Base-by-base conservation (phyloP, 306 rosid genomes). In the Casuarina glauca region DNA sequence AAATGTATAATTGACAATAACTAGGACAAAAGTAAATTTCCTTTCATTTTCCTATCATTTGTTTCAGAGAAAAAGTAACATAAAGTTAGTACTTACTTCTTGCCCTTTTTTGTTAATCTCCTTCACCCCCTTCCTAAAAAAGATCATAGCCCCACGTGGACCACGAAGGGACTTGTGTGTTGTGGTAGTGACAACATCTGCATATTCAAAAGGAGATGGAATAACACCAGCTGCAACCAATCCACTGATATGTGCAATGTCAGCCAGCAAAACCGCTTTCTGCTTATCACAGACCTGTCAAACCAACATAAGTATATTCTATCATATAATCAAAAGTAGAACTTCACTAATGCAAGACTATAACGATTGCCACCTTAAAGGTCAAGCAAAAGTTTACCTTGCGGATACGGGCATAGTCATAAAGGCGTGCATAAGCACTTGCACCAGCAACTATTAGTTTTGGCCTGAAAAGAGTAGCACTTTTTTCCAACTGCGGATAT, bases 61-160 rank as follows among this genome's bases (percentile, higher is more conserved):
- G 12, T 62, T 35, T 62, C 17, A 11, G n/a, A 66, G 17, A 4
- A 10, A 11, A 61, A 67, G 82, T 42, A 67, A 74, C 32, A 26
- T 60, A 79, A 70, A 46, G 62, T 26, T 50, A 69, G 71, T 60
- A 84, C 97, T 89, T 81, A 92, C 98, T 90, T 94, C 98, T 79
- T 91, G 80, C 80, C 98, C 98, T 88, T 90, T 80, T 87, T 92
- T 94, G 92, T 92, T 90, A 76, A 92, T 84, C 86, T 84, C 91
- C 77, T 92, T 94, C 42, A 94, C 74, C 44, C 98, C 98, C 89
- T 92, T 94, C 85, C 94, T 86, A 84, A 85, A 94, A 84, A 94
- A 92, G 72, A 94, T 94, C 98, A 94, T 92, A 73, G 98, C 97
- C 78, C 97, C 98, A 50, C 96, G 98, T 64, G 98, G 98, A 69